Evolutionary conservation across 148 eudicot genomes (phyloP).

Genomic region (Rhododendron mucronatum): DNA sequence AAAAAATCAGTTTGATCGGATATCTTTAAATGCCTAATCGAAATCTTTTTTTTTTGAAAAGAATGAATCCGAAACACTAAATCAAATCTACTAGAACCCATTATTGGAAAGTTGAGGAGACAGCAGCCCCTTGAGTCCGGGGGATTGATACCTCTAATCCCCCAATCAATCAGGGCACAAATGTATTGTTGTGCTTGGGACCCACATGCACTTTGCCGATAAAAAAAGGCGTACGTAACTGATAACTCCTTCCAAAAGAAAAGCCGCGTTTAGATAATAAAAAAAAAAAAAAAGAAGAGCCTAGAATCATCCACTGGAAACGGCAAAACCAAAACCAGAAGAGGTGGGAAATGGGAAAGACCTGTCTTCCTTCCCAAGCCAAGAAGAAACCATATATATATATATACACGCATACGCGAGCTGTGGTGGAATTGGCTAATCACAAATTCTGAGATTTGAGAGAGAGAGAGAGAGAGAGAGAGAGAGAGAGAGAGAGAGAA

Average conservation of each 20-base stretch:
- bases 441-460: not conserved
- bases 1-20: no score
- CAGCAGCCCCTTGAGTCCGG: no score
- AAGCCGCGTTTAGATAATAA: not conserved
- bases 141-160: no score
- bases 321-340: not conserved
- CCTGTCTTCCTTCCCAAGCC: slow-evolving; percentile 37
- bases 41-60: no score
- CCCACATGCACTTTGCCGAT: not conserved
- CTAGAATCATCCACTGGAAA: slow-evolving; percentile 13
- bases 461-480: no score
- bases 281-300: not conserved
- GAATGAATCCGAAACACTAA: no score
- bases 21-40: no score
- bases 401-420: not conserved
- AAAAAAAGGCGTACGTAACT: not conserved
- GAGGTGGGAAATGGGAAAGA: not conserved
- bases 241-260: not conserved
- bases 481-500: no score
- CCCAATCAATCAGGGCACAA: no score
- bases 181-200: not conserved
- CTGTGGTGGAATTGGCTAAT: not conserved
- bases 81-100: no score
- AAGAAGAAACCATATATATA: not conserved
- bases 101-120: no score